A percentile compares a stretch with the other conserved stretches of the same genome.
Evolutionary conservation across 495 filamentous ascomycete genomes (phyloP).

Genomic region (Echria macrotheca): DNA sequence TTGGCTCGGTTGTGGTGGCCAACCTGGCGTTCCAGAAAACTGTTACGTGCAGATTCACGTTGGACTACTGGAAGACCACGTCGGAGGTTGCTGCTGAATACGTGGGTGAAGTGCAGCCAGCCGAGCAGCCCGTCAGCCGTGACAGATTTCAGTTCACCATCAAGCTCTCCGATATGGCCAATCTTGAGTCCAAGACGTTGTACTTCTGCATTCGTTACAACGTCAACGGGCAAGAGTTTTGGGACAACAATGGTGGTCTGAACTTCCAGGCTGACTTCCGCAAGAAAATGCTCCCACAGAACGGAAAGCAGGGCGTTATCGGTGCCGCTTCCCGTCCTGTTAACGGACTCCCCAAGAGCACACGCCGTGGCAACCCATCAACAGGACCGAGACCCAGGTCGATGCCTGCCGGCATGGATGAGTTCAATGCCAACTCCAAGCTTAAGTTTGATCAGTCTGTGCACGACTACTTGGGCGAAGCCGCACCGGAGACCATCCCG

Average conservation of each 20-base stretch:
- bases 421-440: constrained; percentile 57
- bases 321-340: constrained; percentile 50
- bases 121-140: constrained; percentile 59
- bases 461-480: constrained; percentile 49
- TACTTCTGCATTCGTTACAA: constrained; percentile 88
- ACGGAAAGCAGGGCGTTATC: constrained; percentile 48
- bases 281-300: constrained; percentile 60
- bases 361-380: constrained; percentile 46
- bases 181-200: constrained; percentile 83
- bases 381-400: constrained; percentile 51
- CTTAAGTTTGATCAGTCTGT: constrained; percentile 54
- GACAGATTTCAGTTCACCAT: constrained; percentile 93
- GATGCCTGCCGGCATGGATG: constrained; percentile 61
- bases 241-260: constrained; percentile 83
- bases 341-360: constrained; percentile 70
- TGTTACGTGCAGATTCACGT: constrained; percentile 85
- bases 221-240: constrained; percentile 79
- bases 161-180: constrained; percentile 83
- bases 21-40: constrained; percentile 88
- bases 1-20: constrained; percentile 76
- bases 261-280: constrained; percentile 93
- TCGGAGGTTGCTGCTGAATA: constrained; percentile 90
- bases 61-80: constrained; percentile 97
- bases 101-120: constrained; percentile 67
- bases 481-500: constrained; percentile 36